Conservation (phyloP, 31 red algal genomes). For the Odonthalia washingtoniensis region DNA sequence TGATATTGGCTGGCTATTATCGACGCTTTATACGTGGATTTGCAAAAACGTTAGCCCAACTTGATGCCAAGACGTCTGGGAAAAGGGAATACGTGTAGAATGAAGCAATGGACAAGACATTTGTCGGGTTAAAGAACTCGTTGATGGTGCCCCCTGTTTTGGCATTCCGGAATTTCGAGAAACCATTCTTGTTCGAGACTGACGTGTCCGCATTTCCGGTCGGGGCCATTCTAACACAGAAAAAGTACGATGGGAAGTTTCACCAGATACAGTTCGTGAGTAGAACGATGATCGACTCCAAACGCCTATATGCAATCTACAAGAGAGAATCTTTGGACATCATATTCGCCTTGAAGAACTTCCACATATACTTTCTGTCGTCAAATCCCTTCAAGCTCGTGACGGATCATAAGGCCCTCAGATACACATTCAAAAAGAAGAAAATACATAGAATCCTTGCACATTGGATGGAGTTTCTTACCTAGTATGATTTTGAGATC, state of each 20-base stretch:
- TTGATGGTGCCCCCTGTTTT: slow-evolving; percentile 9
- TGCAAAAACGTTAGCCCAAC: background rate
- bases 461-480: no score
- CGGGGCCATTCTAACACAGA: no score
- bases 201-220: slow-evolving; percentile 14
- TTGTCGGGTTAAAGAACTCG: background rate
- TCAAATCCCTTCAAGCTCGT: no score
- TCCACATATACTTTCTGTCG: no score
- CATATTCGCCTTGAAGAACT: no score
- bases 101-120: background rate
- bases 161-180: background rate
- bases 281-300: slow-evolving; percentile 1
- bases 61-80: background rate
- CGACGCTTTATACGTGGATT: slow-evolving; percentile 22
- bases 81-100: slow-evolving; percentile 3
- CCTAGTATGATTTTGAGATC: no score
- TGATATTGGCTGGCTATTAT: slow-evolving; percentile 2
- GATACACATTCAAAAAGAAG: no score
- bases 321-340: no score
- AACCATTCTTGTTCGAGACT: slow-evolving; percentile 5
- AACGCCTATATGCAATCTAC: no score
- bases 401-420: no score
- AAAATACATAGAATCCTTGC: no score
- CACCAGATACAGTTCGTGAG: slow-evolving; percentile 1
- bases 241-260: background rate